A percentile compares a stretch with the other conserved stretches of the same genome.
Conservation (phyloP, 495 filamentous ascomycete species). For the Choiromyces venosus region DNA sequence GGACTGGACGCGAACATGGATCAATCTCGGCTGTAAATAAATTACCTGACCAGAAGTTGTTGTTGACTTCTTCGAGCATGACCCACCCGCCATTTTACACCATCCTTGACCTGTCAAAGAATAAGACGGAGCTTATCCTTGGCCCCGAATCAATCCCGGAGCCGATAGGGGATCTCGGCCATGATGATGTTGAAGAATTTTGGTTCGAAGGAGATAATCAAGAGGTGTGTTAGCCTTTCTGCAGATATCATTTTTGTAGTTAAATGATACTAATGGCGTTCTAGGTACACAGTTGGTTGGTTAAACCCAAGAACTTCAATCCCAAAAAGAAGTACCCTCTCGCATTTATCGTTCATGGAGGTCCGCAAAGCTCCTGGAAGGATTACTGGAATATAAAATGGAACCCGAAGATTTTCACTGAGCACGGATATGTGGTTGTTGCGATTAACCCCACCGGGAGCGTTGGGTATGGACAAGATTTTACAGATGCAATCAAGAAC, state of each 20-base stretch:
- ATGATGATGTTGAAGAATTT: conserved; percentile 58
- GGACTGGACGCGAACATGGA: conserved; percentile 54
- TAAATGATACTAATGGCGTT: conserved; percentile 35
- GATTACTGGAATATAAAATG: conserved; percentile 80
- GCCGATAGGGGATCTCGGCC: conserved; percentile 10
- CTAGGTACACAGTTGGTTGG: conserved; percentile 65
- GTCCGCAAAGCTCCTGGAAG: conserved; percentile 76
- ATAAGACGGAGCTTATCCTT: conserved; percentile 5
- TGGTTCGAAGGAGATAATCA: conserved; percentile 58
- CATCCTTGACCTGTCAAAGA: conserved; percentile 15
- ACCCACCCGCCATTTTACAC: conserved; percentile 42
- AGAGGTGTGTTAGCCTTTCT: conserved; percentile 7
- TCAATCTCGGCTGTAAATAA: conserved; percentile 56
- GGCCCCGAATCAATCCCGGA: conserved; percentile 16
- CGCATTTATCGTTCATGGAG: conserved; percentile 77
- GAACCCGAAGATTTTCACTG: conserved; percentile 84
- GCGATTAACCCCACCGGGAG: conserved; percentile 81
- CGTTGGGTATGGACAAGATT: conserved; percentile 74
- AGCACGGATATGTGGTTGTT: conserved; percentile 63
- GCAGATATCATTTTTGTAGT: not conserved
- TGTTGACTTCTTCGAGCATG: conserved; percentile 59
- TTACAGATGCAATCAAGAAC: conserved; percentile 68
- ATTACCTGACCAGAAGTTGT: conserved; percentile 52
- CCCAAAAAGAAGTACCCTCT: conserved; percentile 67
- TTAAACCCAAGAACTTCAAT: conserved; percentile 75